Base-by-base conservation (phyloP, 345 rosid genomes). In the Physaria fendleri region DNA sequence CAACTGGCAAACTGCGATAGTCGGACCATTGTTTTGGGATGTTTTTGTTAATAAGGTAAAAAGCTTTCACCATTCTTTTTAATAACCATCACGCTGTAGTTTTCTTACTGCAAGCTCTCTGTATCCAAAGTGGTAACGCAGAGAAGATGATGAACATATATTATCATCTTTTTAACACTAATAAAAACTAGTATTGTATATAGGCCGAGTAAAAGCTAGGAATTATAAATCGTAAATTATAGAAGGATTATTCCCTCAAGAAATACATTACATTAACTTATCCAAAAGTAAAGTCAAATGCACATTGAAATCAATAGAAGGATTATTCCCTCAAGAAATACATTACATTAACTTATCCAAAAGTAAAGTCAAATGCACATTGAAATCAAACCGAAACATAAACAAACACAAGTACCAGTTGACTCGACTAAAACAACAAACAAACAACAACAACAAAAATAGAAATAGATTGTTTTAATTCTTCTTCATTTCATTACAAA, bases 1-100 rank as follows among this genome's bases (percentile, higher is more conserved):
- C 67, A 74, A 85, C 62, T 85, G 91, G 89, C 80, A 88, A 81
- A 85, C 96, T 74, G 84, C 96, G 58, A 60, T 88, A 47, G 78
- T 83, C 65, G 96, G 88, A 71, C 94, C 96, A 28, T 78, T 88
- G 59, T 88, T 88, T 73, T 88, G 96, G 96, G 96, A 88, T 74
- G 73, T 83, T 44, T 85, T 83, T 76, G 88, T 66, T 51, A 80
- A 80, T 25, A 87, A 82, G 91, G 96, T 85, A 49, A 34, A 24
- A 11, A 17, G 6, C 21, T 49, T 59, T 24, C 16, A 4, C 10
- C 33, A 13, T 12, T 30, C 17, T 1, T 1, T 11, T 16, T 56
- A 11, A 47, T 10, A 41, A 40, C 8, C 18, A 48, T 2, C 4
- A 24, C 10, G 7, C 9, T 29, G 2, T 46, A 22, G 18, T 49